These are phyloP conservation scores for Dothistroma septosporum DNA, from an alignment of 2,329 filamentous ascomycete genomes.

Conservation along the genomic window DNA sequence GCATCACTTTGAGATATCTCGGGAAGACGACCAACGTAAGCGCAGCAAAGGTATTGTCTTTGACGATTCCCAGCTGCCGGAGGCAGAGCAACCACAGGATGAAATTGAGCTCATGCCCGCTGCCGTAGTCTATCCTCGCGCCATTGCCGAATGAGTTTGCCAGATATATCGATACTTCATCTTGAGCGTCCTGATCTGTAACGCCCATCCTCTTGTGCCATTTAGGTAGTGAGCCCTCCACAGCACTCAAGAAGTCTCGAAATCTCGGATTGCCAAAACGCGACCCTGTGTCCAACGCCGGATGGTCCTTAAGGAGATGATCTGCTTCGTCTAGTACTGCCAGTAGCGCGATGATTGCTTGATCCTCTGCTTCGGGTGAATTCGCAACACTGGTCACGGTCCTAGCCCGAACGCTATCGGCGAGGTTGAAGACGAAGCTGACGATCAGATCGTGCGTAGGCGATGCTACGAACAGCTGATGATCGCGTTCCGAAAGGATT, in stretches of 20 bases:
- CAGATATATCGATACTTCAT: constrained; percentile 76
- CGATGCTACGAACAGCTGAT: constrained; percentile 74
- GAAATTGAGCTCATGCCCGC: constrained; percentile 96
- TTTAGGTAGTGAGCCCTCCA: constrained; percentile 42
- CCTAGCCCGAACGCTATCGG: constrained; percentile 71
- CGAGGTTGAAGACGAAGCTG: constrained; percentile 80
- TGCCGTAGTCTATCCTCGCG: constrained; percentile 89
- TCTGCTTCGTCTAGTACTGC: constrained; percentile 67
- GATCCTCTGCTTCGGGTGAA: constrained; percentile 51
- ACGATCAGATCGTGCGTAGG: constrained; percentile 70
- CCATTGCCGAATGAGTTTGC: constrained; percentile 80
- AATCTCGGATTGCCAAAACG: constrained; percentile 95
- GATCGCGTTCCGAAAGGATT: constrained; percentile 77
- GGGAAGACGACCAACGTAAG: constrained; percentile 75
- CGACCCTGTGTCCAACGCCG: constrained; percentile 82
- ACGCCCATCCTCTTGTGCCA: constrained; percentile 66
- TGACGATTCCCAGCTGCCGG: constrained; percentile 68
- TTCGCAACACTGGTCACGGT: constrained; percentile 60
- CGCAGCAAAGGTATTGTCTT: constrained; percentile 62
- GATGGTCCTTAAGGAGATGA: constrained; percentile 61
- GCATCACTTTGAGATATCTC: constrained; percentile 82
- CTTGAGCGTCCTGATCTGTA: constrained; percentile 49
- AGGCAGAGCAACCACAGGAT: constrained; percentile 94
- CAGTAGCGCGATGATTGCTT: constrained; percentile 60
- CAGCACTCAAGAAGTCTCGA: constrained; percentile 69